Percentiles rank a stretch among this genome's conserved stretches.
Conservation (phyloP, 208 protist genomes). For the Wallacemonas sp. region DNA sequence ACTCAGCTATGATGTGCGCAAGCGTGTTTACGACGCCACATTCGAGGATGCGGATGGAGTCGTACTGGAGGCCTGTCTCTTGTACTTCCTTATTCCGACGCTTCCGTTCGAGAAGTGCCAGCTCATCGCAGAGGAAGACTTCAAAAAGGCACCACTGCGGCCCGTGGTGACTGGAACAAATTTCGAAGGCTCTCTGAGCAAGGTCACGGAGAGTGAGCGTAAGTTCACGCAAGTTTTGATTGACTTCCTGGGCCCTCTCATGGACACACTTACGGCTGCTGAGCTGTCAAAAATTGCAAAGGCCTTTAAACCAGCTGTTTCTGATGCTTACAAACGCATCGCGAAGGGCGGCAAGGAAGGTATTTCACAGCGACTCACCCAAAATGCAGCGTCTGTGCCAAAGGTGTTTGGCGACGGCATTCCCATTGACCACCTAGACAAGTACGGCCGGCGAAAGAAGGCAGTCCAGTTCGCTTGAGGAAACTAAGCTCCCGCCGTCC, state of each 20-base stretch:
- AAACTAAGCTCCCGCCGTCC: constrained; percentile 9
- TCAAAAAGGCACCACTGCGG: constrained; percentile 9
- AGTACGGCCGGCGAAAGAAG: constrained; percentile 54
- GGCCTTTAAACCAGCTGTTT: constrained; percentile 63
- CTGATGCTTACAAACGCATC: constrained; percentile 56
- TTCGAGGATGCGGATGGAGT: constrained; percentile 51
- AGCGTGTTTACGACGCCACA: constrained; percentile 40
- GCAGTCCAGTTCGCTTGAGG: constrained; percentile 19
- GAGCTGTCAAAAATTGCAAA: constrained; percentile 41
- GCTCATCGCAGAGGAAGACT: constrained; percentile 39
- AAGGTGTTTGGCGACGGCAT: constrained; percentile 46
- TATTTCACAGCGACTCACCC: not conserved
- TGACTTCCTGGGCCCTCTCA: constrained; percentile 46
- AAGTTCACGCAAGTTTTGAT: constrained; percentile 50
- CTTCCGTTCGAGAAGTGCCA: constrained; percentile 55
- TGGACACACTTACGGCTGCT: constrained; percentile 72
- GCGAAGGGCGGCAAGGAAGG: constrained; percentile 27
- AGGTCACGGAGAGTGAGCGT: constrained; percentile 24
- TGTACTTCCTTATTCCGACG: constrained; percentile 53
- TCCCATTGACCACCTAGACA: constrained; percentile 75
- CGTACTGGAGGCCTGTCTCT: constrained; percentile 45
- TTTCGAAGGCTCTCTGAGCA: constrained; percentile 14
- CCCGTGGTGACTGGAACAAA: not conserved
- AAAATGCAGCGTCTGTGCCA: constrained; percentile 6
- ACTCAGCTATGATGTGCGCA: constrained; percentile 70